phyloP scores from a whole-genome alignment of 2,329 filamentous ascomycete genomes.

The Lachnellula occidentalis region DNA sequence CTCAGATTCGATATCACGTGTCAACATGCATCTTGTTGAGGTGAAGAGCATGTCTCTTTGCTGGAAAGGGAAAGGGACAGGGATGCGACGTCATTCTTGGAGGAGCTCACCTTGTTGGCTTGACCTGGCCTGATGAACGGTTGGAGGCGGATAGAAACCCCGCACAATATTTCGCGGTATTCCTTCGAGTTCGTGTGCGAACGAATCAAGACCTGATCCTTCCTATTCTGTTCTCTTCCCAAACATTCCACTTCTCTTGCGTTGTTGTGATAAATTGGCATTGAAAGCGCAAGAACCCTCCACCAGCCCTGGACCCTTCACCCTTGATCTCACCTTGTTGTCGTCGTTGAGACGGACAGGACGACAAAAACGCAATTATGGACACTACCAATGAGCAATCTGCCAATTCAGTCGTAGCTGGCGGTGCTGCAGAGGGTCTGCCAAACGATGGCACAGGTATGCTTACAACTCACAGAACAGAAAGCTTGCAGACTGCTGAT shows the following conservation, averaged over 20 bases:
- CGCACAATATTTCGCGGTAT: constrained; percentile 20
- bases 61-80: not conserved
- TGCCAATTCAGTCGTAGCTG: constrained; percentile 23
- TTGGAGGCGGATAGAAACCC: constrained; percentile 9
- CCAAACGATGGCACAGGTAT: constrained; percentile 69
- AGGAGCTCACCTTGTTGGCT: not conserved
- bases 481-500: constrained; percentile 13
- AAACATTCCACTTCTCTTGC: not conserved
- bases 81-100: constrained; percentile 1
- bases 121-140: not conserved
- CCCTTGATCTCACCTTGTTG: not conserved
- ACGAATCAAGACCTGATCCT: not conserved
- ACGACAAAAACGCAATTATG: constrained; percentile 19
- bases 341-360: too few relatives aligned
- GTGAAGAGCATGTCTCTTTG: too few relatives aligned
- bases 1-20: not conserved
- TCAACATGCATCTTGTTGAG: too few relatives aligned
- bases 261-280: not conserved
- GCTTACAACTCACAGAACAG: constrained; percentile 13
- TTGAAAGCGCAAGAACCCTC: not conserved
- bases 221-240: not conserved
- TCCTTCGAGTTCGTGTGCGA: not conserved
- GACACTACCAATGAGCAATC: constrained; percentile 25
- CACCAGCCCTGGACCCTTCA: not conserved
- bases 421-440: constrained; percentile 43